Conservation (phyloP, 345 rosid genomes). For the Mangifera indica region DNA sequence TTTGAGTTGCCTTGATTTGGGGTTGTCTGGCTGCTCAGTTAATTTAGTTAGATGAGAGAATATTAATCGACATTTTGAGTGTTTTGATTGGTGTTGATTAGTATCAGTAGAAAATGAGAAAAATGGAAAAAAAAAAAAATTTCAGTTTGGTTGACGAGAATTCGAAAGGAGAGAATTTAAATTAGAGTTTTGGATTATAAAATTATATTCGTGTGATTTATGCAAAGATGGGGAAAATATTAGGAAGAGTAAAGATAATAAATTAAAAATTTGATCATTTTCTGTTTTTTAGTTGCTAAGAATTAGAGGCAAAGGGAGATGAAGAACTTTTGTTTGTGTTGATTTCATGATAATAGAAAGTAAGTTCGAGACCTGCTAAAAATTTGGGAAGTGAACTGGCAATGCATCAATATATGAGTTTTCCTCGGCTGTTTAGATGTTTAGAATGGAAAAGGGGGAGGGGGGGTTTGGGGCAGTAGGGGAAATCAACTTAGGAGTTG, state of each 20-base stretch:
- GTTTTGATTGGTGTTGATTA: not conserved
- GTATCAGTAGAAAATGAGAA: no score
- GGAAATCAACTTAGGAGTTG: no score
- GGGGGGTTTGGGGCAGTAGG: no score
- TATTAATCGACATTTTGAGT: not conserved
- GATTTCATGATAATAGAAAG: not conserved
- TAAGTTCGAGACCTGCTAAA: not conserved
- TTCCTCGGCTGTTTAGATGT: not conserved
- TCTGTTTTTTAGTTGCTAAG: not conserved
- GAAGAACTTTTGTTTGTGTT: not conserved
- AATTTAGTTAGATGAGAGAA: not conserved
- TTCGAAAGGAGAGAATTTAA: not conserved
- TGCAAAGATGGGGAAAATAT: not conserved
- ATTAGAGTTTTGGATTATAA: not conserved
- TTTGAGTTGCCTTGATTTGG: not conserved
- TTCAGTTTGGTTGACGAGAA: slow-evolving; percentile 11
- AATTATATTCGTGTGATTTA: not conserved
- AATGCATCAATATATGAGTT: not conserved
- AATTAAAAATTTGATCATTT: not conserved
- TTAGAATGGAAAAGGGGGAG: not conserved
- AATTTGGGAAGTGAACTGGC: not conserved
- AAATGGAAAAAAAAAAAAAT: not conserved
- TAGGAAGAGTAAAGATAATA: not conserved
- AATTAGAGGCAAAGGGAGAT: not conserved
- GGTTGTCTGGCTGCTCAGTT: not conserved